These are phyloP conservation scores for Sclerotinia minor DNA, from an alignment of 2,329 filamentous ascomycete species.

Conservation along the genomic window DNA sequence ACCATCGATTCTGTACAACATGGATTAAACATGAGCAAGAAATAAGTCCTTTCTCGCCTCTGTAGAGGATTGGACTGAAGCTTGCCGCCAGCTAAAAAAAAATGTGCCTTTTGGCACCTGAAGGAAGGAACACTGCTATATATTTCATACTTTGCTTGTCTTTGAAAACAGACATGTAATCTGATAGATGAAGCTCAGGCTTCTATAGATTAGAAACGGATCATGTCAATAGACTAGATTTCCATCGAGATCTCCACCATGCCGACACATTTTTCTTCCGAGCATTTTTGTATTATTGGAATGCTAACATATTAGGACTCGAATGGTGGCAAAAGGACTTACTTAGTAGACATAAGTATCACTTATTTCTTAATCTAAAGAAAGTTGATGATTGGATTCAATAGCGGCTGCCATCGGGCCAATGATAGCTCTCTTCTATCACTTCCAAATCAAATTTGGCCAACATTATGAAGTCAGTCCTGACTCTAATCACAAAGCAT, in stretches of 20 bases:
- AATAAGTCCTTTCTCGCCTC: not conserved
- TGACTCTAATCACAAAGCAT: too few species aligned
- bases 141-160: not conserved
- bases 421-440: not conserved
- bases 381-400: not conserved
- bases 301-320: not conserved
- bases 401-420: not conserved
- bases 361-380: not conserved
- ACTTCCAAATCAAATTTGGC: not conserved
- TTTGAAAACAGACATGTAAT: not conserved
- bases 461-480: not conserved
- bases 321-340: too few species aligned
- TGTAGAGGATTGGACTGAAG: not conserved
- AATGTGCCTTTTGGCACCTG: not conserved
- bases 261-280: too few species aligned
- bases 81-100: not conserved
- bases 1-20: constrained; percentile 20
- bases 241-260: not conserved
- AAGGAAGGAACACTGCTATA: not conserved
- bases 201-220: constrained; percentile 8
- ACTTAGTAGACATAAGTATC: not conserved
- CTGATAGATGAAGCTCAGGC: not conserved
- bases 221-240: not conserved
- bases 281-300: not conserved
- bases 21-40: constrained; percentile 23